Percentiles rank a stretch among this genome's conserved stretches.
These are phyloP conservation scores for Epichloe sibirici DNA, from an alignment of 2,329 filamentous ascomycete species.

Conservation along the genomic window DNA sequence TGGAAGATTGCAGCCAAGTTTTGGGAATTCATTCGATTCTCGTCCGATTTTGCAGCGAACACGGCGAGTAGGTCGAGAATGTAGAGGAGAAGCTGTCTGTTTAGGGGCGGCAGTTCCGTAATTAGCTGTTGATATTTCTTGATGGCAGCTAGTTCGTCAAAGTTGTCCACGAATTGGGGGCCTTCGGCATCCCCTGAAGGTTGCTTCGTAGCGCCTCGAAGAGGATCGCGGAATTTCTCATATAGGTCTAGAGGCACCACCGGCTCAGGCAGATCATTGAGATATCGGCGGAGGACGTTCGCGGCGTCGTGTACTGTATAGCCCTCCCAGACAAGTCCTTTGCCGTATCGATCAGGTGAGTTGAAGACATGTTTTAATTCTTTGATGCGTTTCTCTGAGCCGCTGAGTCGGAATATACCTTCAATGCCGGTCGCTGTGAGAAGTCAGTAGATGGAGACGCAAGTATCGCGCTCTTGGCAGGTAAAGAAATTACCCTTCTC, in stretches of 20 bases:
- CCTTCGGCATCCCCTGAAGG: slow-evolving; percentile 57
- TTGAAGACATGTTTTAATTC: slow-evolving; percentile 87
- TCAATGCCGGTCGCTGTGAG: slow-evolving; percentile 76
- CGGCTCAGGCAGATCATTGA: slow-evolving; percentile 91
- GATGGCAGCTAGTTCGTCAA: slow-evolving; percentile 59
- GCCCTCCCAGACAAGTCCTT: slow-evolving; percentile 91
- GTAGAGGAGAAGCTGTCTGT: slow-evolving; percentile 87
- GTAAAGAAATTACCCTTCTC: slow-evolving; percentile 64
- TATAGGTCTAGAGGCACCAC: slow-evolving; percentile 94
- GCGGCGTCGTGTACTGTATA: slow-evolving; percentile 98
- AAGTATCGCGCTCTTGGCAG: background rate
- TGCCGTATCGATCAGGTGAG: slow-evolving; percentile 89
- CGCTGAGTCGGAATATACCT: slow-evolving; percentile 91
- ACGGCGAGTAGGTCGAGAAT: slow-evolving; percentile 92
- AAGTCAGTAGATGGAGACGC: slow-evolving; percentile 12
- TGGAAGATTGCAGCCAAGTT: slow-evolving; percentile 97
- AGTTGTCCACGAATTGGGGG: slow-evolving; percentile 55
- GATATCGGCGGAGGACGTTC: slow-evolving; percentile 87
- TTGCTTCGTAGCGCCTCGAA: slow-evolving; percentile 60
- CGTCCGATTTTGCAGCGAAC: slow-evolving; percentile 90
- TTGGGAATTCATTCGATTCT: slow-evolving; percentile 92
- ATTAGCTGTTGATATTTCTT: slow-evolving; percentile 78
- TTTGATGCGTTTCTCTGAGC: slow-evolving; percentile 96
- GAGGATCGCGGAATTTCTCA: slow-evolving; percentile 75
- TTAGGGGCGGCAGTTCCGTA: slow-evolving; percentile 81